phyloP scores from a whole-genome alignment of 2,329 filamentous ascomycete genomes.

The Chaetomium sp. region DNA sequence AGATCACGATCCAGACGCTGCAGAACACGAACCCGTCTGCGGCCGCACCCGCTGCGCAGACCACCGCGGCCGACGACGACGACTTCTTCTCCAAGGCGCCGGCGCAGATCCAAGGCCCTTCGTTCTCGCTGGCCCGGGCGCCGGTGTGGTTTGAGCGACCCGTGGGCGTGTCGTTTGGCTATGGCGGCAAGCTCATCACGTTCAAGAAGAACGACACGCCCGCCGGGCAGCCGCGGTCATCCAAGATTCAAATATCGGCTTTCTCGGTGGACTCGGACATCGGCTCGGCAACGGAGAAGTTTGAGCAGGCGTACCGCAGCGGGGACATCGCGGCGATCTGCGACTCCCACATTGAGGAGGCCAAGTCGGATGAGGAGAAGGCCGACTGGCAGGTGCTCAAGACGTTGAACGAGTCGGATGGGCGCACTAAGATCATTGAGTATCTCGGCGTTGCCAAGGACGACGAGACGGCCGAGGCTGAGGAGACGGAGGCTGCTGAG shows the following conservation, averaged over 20 bases:
- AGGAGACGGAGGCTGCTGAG: constrained; percentile 15
- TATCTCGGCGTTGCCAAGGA: constrained; percentile 78
- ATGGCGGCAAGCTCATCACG: constrained; percentile 84
- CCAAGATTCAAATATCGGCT: constrained; percentile 76
- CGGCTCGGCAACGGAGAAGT: constrained; percentile 75
- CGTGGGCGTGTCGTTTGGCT: constrained; percentile 83
- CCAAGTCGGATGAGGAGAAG: constrained; percentile 84
- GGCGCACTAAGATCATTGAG: constrained; percentile 78
- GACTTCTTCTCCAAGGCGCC: constrained; percentile 96
- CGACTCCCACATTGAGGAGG: constrained; percentile 65
- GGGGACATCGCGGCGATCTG: constrained; percentile 77
- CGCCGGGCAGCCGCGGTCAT: constrained; percentile 59
- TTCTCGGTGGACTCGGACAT: constrained; percentile 85
- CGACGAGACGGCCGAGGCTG: constrained; percentile 29
- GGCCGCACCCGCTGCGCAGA: constrained; percentile 55
- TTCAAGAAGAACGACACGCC: constrained; percentile 56
- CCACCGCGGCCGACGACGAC: constrained; percentile 68
- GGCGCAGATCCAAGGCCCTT: constrained; percentile 80
- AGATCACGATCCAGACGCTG: constrained; percentile 86
- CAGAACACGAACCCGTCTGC: constrained; percentile 83
- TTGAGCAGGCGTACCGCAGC: constrained; percentile 72
- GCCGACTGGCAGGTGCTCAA: constrained; percentile 94
- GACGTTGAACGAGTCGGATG: constrained; percentile 76
- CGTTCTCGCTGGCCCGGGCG: constrained; percentile 78
- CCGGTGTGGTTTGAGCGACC: constrained; percentile 89